Evolutionary conservation across 495 filamentous ascomycete genomes (phyloP), one percentile per base, ranked within the genome.

Genomic region (Annulohypoxylon nitens): DNA sequence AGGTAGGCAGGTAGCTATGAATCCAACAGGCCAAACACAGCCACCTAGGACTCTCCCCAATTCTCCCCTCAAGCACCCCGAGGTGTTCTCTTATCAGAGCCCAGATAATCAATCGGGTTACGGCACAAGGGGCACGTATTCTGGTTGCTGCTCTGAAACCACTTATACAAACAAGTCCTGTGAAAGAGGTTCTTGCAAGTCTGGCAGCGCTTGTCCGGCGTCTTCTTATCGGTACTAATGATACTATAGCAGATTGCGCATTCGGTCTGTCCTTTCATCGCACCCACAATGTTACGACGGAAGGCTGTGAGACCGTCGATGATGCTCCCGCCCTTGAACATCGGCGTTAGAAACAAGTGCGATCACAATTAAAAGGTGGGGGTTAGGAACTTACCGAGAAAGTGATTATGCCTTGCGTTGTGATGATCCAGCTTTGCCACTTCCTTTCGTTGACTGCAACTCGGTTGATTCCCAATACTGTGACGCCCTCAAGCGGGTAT

Each of bases 241-340:
- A 98, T 94, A 51, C 90, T 93, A 82, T 98, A 98, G 83, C 96
- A 99, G 78, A 98, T 98, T 3, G 96, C 93, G 77, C 96, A 99
- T 83, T 98, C 96, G 11, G 88, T 94, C 78, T 98, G 94, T 3
- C 93, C 95, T 82, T 97, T 95, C 69, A 99, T 84, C 10, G 94
- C 91, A 1, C 93, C 93, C 12, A 89, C 87, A 1, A 98, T 89
- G 79, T 98, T 97, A 60, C 88, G 87, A 33, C 92, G 86, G 87
- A 95, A 98, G 18, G 92, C 89, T 26, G 89, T 82, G 23, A 99
- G 84, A 0, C 94, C 96, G 67, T 98, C 95, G 36, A 92, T 91
- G 67, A 98, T 86, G 73, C 85, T 91, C 57, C 92, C 93, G 76
- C 94, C 93, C 87, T 90, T 63, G 16, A 55, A 16, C 9, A 33